phyloP scores from a whole-genome alignment of 2,329 filamentous ascomycete genomes.

The Neophaeococcomyces aloes region DNA sequence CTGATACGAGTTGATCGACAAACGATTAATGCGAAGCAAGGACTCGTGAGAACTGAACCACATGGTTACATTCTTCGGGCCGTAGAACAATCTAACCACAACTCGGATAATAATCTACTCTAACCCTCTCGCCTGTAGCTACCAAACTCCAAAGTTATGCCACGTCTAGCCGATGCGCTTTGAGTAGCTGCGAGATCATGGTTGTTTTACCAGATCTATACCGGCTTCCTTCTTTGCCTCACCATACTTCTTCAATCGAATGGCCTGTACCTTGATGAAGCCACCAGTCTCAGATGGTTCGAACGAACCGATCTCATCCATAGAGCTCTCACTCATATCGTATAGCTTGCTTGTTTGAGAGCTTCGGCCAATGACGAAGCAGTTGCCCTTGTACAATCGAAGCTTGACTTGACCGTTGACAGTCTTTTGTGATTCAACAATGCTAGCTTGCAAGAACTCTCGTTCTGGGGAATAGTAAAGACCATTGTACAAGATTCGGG shows the following conservation, averaged over 20 bases:
- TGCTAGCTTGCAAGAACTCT: slow-evolving; percentile 58
- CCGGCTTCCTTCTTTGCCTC: slow-evolving; percentile 30
- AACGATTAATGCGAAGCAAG: too few relatives aligned
- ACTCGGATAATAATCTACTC: too few relatives aligned
- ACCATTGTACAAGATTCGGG: slow-evolving; percentile 50
- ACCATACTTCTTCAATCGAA: slow-evolving; percentile 37
- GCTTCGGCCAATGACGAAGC: slow-evolving; percentile 49
- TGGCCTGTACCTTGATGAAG: slow-evolving; percentile 40
- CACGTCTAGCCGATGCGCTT: too few relatives aligned
- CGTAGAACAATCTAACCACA: too few relatives aligned
- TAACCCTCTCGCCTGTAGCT: too few relatives aligned
- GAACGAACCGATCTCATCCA: slow-evolving; percentile 63
- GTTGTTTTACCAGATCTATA: slow-evolving; percentile 2
- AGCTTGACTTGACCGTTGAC: slow-evolving; percentile 54
- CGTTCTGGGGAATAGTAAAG: slow-evolving; percentile 60
- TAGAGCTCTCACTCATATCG: slow-evolving; percentile 52
- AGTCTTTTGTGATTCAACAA: slow-evolving; percentile 49
- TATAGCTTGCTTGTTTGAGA: slow-evolving; percentile 61
- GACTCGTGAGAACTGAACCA: too few relatives aligned
- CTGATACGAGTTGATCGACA: too few relatives aligned
- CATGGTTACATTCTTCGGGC: too few relatives aligned
- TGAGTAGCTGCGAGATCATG: too few relatives aligned
- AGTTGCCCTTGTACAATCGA: slow-evolving; percentile 55
- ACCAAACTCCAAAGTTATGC: too few relatives aligned
- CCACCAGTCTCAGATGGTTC: slow-evolving; percentile 55